Base-by-base conservation (phyloP, 768 basidiomycete genomes). In the Candolleomyces aberdarensis region DNA sequence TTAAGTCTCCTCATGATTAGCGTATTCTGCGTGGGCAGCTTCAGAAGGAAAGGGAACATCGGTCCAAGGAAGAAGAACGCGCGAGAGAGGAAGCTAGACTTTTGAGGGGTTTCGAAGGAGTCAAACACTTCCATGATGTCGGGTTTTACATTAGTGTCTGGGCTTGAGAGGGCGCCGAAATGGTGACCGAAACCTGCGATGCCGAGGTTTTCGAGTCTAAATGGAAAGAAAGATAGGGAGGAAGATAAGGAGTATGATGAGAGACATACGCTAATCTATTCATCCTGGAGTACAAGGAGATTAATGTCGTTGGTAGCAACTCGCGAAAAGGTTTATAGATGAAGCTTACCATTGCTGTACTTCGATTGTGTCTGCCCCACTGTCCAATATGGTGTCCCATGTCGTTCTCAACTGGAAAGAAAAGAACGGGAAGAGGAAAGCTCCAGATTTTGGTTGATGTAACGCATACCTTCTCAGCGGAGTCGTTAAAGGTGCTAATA, bases 181-280 rank as follows among this genome's bases (percentile, higher is more conserved):
- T 85, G 74, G 63, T 86, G 80, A 4, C 82, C 80, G 58, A 86
- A 86, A 0, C 84, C 83, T 9, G 83, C 83, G 40, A 85, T 80
- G 14, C 85, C 84, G 57, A 87, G 75, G 0, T 75, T 78, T 63
- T 87, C 86, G 5, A 87, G 72, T 11, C 84, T 85, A 52, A 15
- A 15, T 14, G 15, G 40, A 32, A 39, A 44, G 19, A 20, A 31
- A 58, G 51, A 3, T 4, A 14, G 26, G 1, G 31, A 39, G n/a
- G 13, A 20, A 1, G 14, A 22, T 26, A 26, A 26, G 26, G 3
- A 5, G 3, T 7, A 31, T 26, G 26, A 26, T 3, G 11, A n/a
- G 6, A 3, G 10, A 66, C 74, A 49, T 66, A 78, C 80, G 81
- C 74, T 22, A 80, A 71, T 59, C 67, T 71, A 63, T 78, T 82